These are phyloP conservation scores for Leccinum uliginosum DNA, from an alignment of 768 basidiomycete species.

Conservation along the genomic window DNA sequence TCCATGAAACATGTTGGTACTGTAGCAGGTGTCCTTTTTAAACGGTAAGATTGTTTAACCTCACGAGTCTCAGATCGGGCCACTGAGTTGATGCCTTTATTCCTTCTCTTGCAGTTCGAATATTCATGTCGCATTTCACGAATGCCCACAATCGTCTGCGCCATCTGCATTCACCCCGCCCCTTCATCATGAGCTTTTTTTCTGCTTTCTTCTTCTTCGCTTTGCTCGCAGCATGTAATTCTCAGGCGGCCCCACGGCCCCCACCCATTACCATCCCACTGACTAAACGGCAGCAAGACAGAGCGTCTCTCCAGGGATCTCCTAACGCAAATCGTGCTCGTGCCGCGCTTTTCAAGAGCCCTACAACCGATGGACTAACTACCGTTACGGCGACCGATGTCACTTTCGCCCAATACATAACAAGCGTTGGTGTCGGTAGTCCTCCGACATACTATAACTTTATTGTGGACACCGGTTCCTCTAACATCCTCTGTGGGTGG, in stretches of 20 bases:
- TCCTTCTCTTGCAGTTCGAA: not conserved
- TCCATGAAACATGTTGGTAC: not conserved
- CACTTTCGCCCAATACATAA: conserved; percentile 11
- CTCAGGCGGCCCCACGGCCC: not conserved
- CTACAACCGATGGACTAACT: not conserved
- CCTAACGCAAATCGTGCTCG: conserved; percentile 17
- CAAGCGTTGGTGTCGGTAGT: conserved; percentile 22
- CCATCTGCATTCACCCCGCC: not conserved
- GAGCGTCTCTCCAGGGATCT: conserved; percentile 14
- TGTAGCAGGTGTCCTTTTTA: not conserved
- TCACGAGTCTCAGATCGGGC: not conserved
- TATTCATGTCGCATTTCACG: not conserved
- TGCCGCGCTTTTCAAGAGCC: conserved; percentile 1
- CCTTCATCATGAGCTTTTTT: conserved; percentile 13
- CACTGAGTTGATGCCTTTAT: not conserved
- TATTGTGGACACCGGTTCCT: conserved; percentile 29
- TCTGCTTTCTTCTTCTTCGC: not conserved
- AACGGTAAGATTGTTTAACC: not conserved
- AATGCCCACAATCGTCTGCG: not conserved
- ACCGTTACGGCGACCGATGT: not conserved
- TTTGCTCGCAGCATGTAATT: conserved; percentile 7
- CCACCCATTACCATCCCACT: conserved; percentile 5
- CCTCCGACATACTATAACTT: conserved; percentile 27
- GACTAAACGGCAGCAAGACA: conserved; percentile 7
- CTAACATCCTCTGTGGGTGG: conserved; percentile 26